Conservation (phyloP, 768 basidiomycete species). For the Cystofilobasidium bisporidii region DNA sequence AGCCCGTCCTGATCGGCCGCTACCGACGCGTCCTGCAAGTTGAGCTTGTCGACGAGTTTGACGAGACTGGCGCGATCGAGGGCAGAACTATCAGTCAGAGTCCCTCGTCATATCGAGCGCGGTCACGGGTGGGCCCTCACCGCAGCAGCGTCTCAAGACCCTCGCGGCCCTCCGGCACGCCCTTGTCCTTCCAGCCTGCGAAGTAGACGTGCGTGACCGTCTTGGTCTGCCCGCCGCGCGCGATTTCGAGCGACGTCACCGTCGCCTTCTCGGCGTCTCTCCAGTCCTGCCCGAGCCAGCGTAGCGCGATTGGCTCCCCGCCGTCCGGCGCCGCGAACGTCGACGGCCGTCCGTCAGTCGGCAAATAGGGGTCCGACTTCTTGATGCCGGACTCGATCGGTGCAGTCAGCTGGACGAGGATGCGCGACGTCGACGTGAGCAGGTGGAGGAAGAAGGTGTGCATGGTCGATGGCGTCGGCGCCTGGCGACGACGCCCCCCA, state of each 20-base stretch:
- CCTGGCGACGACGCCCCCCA: slow-evolving; percentile 29
- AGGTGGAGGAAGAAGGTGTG: slow-evolving; percentile 32
- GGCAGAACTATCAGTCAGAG: background rate
- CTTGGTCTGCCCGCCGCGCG: background rate
- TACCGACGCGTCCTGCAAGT: slow-evolving; percentile 28
- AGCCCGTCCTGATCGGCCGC: background rate
- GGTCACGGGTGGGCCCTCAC: background rate
- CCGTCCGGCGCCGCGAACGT: slow-evolving; percentile 1
- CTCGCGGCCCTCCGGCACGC: slow-evolving; percentile 5
- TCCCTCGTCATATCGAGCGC: background rate
- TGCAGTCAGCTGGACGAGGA: slow-evolving; percentile 40
- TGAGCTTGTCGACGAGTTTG: slow-evolving; percentile 20
- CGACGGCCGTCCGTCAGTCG: slow-evolving; percentile 21
- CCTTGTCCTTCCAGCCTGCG: slow-evolving; percentile 21
- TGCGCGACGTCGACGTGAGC: slow-evolving; percentile 27
- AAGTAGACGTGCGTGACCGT: slow-evolving; percentile 6
- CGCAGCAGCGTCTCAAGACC: slow-evolving; percentile 1
- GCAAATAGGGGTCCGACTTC: slow-evolving; percentile 40
- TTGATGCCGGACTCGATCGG: slow-evolving; percentile 34
- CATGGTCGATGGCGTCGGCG: slow-evolving; percentile 36
- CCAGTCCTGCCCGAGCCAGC: background rate
- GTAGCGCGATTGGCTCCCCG: background rate
- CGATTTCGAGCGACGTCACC: slow-evolving; percentile 1
- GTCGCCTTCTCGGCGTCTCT: background rate
- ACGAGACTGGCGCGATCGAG: background rate